These are phyloP conservation scores for Pestalotiopsis sp. DNA, from an alignment of 2,329 filamentous ascomycete species.

Conservation along the genomic window DNA sequence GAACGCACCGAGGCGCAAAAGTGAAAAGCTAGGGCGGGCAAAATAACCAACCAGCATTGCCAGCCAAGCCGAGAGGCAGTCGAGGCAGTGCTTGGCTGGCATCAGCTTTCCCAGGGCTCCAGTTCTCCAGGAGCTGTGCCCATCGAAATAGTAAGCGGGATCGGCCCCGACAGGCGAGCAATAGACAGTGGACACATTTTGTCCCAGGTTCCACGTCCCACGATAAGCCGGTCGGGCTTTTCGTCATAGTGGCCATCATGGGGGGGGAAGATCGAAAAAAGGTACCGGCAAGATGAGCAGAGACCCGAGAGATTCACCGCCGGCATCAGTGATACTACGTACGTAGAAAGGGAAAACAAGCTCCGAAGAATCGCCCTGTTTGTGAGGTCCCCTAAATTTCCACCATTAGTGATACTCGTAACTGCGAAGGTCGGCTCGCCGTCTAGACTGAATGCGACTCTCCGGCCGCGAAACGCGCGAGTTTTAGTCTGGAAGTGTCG, in stretches of 20 bases:
- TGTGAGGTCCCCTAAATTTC: not conserved
- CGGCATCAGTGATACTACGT: not conserved
- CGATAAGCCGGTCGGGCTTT: not conserved
- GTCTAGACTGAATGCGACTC: not conserved
- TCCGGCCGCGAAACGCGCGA: constrained; percentile 3
- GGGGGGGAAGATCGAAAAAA: not conserved
- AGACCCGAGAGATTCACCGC: not conserved
- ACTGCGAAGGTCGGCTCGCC: not conserved
- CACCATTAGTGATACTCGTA: not conserved
- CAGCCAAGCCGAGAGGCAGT: too few species aligned
- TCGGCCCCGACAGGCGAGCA: not conserved
- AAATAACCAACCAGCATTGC: not conserved
- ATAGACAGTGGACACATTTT: not conserved
- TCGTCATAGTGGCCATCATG: constrained; percentile 1
- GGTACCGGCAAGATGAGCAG: not conserved
- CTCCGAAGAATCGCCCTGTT: not conserved
- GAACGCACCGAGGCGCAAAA: not conserved
- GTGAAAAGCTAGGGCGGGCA: not conserved
- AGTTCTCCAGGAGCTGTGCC: not conserved
- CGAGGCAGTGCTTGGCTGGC: too few species aligned
- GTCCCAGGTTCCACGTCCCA: not conserved
- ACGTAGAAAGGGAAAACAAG: too few species aligned
- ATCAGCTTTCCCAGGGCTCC: too few species aligned
- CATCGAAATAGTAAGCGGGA: not conserved
- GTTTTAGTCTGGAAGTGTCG: not conserved